Evolutionary conservation across 768 basidiomycete genomes (phyloP).

Genomic region (Panaeolus cyanescens): DNA sequence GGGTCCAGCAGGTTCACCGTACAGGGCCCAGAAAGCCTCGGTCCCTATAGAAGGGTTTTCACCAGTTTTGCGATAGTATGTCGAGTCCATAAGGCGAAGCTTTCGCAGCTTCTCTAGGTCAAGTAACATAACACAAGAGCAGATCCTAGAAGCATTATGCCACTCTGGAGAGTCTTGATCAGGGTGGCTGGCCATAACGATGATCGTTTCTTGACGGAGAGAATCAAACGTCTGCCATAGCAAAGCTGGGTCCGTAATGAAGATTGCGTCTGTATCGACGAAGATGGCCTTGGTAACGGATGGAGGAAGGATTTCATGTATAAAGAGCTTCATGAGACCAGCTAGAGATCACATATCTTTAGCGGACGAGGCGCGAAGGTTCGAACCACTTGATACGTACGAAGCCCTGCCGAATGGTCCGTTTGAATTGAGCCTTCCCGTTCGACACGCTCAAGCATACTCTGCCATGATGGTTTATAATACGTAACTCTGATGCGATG

Average conservation of each 20-base stretch:
- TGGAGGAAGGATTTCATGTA: conserved; percentile 49
- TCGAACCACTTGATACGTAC: conserved; percentile 31
- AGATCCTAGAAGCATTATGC: conserved; percentile 48
- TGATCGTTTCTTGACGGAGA: conserved; percentile 34
- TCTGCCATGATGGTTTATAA: conserved; percentile 40
- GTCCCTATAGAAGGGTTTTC: conserved; percentile 36
- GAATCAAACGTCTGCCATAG: conserved; percentile 44
- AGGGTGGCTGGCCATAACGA: conserved; percentile 47
- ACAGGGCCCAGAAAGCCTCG: conserved; percentile 44
- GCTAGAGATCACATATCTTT: conserved; percentile 24
- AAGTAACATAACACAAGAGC: conserved; percentile 56
- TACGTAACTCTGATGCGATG: conserved; percentile 41
- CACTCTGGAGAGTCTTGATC: conserved; percentile 40
- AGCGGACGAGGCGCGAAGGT: background rate
- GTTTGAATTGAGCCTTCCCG: conserved; percentile 47
- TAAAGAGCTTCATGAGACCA: conserved; percentile 55
- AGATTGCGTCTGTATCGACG: conserved; percentile 53
- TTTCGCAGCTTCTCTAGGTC: conserved; percentile 44
- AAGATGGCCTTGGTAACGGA: conserved; percentile 47
- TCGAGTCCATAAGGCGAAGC: conserved; percentile 49
- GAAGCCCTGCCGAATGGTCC: conserved; percentile 48
- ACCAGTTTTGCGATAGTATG: conserved; percentile 31
- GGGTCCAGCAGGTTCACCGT: conserved; percentile 37
- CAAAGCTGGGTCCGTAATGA: conserved; percentile 46
- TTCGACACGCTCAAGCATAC: conserved; percentile 43